These are phyloP conservation scores for Echeveria elegans DNA, from an alignment of 164 flowering plant species.

Conservation along the genomic window DNA sequence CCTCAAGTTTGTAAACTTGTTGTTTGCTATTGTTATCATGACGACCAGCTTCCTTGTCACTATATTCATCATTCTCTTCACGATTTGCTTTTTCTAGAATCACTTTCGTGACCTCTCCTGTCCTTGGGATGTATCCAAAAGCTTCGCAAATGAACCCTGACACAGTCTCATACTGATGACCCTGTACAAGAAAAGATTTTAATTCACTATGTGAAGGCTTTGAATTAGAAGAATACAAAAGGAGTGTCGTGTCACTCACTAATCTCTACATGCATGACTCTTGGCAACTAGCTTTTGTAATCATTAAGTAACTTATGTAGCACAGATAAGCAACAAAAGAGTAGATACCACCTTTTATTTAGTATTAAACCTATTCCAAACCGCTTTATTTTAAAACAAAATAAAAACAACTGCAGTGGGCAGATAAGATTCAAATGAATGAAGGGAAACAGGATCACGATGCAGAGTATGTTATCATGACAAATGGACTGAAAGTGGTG, in stretches of 20 bases:
- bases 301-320: not conserved
- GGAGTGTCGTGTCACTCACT: not conserved
- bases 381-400: not conserved
- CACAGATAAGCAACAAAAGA: not conserved
- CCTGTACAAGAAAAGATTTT: conserved; percentile 31
- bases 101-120: conserved; percentile 83
- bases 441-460: too few relatives aligned
- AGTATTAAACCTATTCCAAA: not conserved
- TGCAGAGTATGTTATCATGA: not conserved
- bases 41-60: conserved; percentile 41
- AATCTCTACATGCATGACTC: not conserved
- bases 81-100: conserved; percentile 57
- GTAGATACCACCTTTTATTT: not conserved
- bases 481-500: not conserved
- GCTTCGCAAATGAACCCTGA: conserved; percentile 94
- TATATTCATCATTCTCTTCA: conserved; percentile 50
- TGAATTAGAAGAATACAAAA: not conserved
- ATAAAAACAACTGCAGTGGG: not conserved
- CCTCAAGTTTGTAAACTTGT: conserved; percentile 84
- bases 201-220: not conserved
- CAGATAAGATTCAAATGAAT: not conserved
- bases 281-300: not conserved
- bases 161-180: conserved; percentile 92
- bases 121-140: conserved; percentile 95
- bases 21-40: conserved; percentile 51